A percentile compares a stretch with the other conserved stretches of the same genome.
phyloP scores from a whole-genome alignment of 2,329 filamentous ascomycete species.

The Talaromyces islandicus region DNA sequence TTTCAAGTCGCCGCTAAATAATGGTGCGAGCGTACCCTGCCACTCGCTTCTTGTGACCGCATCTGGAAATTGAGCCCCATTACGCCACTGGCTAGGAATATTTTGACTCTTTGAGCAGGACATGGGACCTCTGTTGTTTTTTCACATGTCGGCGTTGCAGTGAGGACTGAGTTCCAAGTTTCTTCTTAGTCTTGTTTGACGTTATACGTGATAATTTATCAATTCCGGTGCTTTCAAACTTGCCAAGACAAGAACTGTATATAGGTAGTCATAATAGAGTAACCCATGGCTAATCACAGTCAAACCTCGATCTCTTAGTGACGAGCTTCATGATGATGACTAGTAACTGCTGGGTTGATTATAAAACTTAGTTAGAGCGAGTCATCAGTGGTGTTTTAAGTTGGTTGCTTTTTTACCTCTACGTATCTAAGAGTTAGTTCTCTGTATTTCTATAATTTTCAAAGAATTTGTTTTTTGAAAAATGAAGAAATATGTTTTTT shows the following conservation, averaged over 20 bases:
- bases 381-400: not conserved
- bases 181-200: not conserved
- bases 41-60: not conserved
- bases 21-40: not conserved
- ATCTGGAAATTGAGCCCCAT: not conserved
- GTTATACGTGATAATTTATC: too few species aligned
- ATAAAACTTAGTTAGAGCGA: not conserved
- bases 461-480: not conserved
- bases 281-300: not conserved
- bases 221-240: too few species aligned
- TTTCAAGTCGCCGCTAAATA: not conserved
- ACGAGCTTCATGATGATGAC: not conserved
- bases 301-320: not conserved
- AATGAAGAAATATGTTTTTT: not conserved
- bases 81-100: not conserved
- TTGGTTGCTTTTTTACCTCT: not conserved
- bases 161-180: too few species aligned
- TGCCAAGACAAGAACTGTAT: not conserved
- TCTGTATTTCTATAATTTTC: not conserved
- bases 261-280: not conserved
- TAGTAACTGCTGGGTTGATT: not conserved
- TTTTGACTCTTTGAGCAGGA: not conserved
- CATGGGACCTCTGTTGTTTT: not conserved
- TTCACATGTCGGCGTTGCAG: not conserved
- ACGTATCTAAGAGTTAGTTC: too few species aligned